Percentiles rank a stretch among this genome's conserved stretches.
These are phyloP conservation scores for Pisolithus marmoratus DNA, from an alignment of 768 basidiomycete species.

Conservation along the genomic window DNA sequence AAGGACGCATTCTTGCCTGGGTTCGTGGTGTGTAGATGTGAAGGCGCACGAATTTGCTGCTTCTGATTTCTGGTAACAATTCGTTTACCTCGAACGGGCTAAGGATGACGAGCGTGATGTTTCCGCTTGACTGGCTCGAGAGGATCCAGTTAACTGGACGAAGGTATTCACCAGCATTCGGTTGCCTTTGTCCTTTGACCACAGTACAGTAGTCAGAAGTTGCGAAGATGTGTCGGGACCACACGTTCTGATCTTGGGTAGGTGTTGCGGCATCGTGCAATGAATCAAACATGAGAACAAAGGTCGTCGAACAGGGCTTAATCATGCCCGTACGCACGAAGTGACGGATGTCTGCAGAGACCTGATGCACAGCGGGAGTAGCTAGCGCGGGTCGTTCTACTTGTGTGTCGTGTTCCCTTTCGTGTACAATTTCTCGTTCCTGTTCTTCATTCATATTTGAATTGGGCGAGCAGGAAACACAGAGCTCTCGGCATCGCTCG, in stretches of 20 bases:
- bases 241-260: conserved; percentile 17
- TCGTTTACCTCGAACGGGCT: conserved; percentile 38
- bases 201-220: conserved; percentile 14
- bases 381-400: conserved; percentile 30
- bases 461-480: conserved; percentile 16
- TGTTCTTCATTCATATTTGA: conserved; percentile 38
- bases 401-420: conserved; percentile 36
- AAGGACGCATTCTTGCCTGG: conserved; percentile 26
- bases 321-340: conserved; percentile 28
- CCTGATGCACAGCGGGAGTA: conserved; percentile 19
- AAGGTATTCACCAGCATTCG: conserved; percentile 27
- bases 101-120: conserved; percentile 28
- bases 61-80: conserved; percentile 33
- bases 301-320: conserved; percentile 7
- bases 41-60: conserved; percentile 29
- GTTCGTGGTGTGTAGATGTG: conserved; percentile 39
- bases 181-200: background rate
- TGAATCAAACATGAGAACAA: conserved; percentile 13
- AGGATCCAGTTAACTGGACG: conserved; percentile 42
- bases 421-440: conserved; percentile 39
- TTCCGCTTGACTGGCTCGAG: conserved; percentile 26
- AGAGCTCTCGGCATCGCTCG: conserved; percentile 24
- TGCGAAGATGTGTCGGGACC: conserved; percentile 10
- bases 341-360: conserved; percentile 20
- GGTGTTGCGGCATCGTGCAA: conserved; percentile 7